Evolutionary conservation across 257 asterid species (phyloP), one percentile per base, ranked within the genome.

Genomic region (Asclepias syriaca): DNA sequence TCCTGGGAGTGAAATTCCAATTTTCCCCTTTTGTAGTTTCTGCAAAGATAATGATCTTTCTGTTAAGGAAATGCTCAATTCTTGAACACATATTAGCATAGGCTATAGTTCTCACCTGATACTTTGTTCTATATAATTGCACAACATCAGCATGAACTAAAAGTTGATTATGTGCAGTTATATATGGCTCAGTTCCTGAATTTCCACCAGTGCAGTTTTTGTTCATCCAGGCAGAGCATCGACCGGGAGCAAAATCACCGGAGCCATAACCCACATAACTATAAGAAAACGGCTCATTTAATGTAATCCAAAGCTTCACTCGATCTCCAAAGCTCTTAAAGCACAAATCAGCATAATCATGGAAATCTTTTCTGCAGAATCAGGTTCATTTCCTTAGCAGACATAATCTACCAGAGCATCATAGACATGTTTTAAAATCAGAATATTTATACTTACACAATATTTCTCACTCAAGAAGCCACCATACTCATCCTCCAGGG

Each of bases 231-330:
- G 65, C 49, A 3, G 74, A 69, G 32, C 74, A 54, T 49, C 74
- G 29, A 3, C 53, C 65, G 1, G 74, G 74, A 4, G 65, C 16
- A 1, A 43, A 46, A 0, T 8, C 48, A 8, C 56, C 71, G 9
- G 7, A 0, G 2, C 11, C 74, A 56, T 70, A 56, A 3, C 74
- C 74, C 2, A 2, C 2, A 0, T 0, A 0, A 70, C 63, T 22
- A 54, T 32, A 70, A 14, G 48, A 34, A 1, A 8, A 34, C 8
- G 74, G 74, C 24, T 70, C 74, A 54, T 70, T 70, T 9, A 70
- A 49, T 16, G 74, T 70, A n/a, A 16, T 54, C 74, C 74, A 70
- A 40, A 24, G n/a, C 11, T 70, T 70, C 51, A 70, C 74, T 34
- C 65, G 50, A 18, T 70, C 49, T 11, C 74, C 74, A 54, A 70